A percentile compares a stretch with the other conserved stretches of the same genome.
Conservation (phyloP, 495 filamentous ascomycete species). For the Xanthoparmelia taractica region DNA sequence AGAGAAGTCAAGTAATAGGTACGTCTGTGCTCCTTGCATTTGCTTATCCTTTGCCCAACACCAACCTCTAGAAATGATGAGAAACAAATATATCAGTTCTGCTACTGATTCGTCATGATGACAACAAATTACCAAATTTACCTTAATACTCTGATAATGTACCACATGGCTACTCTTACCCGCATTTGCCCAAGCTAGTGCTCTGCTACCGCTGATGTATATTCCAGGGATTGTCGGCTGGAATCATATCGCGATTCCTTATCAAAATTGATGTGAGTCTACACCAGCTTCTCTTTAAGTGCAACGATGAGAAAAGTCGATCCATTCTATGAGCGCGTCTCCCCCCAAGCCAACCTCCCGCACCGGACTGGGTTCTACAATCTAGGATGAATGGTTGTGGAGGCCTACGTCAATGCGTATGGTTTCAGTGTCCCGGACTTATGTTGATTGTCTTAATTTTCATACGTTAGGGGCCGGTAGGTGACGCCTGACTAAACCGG, state of each 20-base stretch:
- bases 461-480: slow-evolving; percentile 40
- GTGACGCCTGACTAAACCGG: slow-evolving; percentile 57
- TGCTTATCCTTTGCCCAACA: slow-evolving; percentile 11
- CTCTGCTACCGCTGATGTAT: neutral
- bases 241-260: slow-evolving; percentile 16
- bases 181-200: neutral
- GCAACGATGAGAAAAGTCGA: slow-evolving; percentile 94
- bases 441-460: slow-evolving; percentile 51
- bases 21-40: neutral
- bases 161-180: slow-evolving; percentile 23
- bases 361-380: slow-evolving; percentile 56
- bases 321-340: slow-evolving; percentile 93
- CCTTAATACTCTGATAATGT: slow-evolving; percentile 61
- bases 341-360: slow-evolving; percentile 67
- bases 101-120: slow-evolving; percentile 82
- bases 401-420: slow-evolving; percentile 43
- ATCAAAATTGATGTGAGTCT: slow-evolving; percentile 10
- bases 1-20: neutral
- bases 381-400: slow-evolving; percentile 82
- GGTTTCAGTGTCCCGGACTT: slow-evolving; percentile 45
- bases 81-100: slow-evolving; percentile 76
- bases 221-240: neutral
- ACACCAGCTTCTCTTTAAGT: neutral
- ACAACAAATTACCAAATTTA: slow-evolving; percentile 62
- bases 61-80: slow-evolving; percentile 59